Evolutionary conservation across 75 land plant genomes (phyloP).

Genomic region (Pseudotsuga menziesii): DNA sequence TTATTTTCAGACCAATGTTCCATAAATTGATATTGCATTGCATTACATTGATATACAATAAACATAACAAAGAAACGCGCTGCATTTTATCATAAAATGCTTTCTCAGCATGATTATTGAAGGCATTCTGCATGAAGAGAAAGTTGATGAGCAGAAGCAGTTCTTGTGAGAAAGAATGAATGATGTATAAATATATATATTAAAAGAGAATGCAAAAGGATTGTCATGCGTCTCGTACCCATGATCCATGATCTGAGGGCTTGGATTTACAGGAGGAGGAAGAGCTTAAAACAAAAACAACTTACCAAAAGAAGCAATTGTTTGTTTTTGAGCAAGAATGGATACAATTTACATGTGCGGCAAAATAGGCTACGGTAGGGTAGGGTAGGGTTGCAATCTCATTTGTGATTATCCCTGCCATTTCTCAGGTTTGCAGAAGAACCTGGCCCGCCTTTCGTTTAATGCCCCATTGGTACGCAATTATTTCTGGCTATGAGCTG

Average conservation of each 20-base stretch:
- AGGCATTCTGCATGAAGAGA: no score
- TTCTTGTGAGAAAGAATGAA: neutral
- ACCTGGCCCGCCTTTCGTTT: neutral
- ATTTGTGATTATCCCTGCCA: neutral
- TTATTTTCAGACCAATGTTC: no score
- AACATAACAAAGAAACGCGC: no score
- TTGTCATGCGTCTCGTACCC: neutral
- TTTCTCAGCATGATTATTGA: no score
- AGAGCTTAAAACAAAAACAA: neutral
- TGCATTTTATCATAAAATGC: no score
- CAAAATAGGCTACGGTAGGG: neutral
- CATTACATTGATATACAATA: no score
- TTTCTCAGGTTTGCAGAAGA: neutral
- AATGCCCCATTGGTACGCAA: no score
- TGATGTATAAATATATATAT: neutral
- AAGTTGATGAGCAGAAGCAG: no score
- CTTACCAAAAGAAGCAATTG: slow-evolving; percentile 2
- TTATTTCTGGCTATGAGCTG: neutral
- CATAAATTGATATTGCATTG: no score
- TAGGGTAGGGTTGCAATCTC: neutral
- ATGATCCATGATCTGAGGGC: neutral
- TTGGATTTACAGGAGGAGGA: neutral
- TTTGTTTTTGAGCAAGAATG: slow-evolving; percentile 4
- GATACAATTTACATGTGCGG: neutral
- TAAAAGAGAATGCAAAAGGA: neutral